Base-by-base conservation (phyloP, 2,329 filamentous ascomycete genomes). In the Proliferodiscus dingleyae region DNA sequence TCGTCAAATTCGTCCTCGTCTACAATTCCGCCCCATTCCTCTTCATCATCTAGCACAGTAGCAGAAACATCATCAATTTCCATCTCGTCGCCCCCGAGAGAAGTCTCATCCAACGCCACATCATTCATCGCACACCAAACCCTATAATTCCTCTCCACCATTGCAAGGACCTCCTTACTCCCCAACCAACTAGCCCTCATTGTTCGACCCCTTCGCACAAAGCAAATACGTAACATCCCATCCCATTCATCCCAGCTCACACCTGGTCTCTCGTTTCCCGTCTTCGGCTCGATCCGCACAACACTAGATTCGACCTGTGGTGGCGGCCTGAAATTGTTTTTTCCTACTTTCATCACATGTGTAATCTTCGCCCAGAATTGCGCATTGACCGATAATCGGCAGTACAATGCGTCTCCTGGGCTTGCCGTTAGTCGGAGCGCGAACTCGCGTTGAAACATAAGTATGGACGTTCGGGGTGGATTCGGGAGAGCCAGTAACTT, bases 371-470 rank as follows among this genome's bases (percentile, higher is more conserved):
- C 80, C 80, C 87, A 96, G 75, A 97, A 95, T 64, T 97, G 91
- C 15, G 87, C 88, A 61, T 97, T 97, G 47, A 95, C 91, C 1
- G 81, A 87, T 21, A 97, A 74, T n/a, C 93, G 79, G 55, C 83
- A 89, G 72, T 96, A 97, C 7, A 97, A 79, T 43, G 89, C 79
- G 62, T 96, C 90, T 7, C 88, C 88, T 0, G 91, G 88, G 36
- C 85, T 83, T 11, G 93, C 93, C 46, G 94, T 91, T 28, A 97
- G 73, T 30, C 91, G 81, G 66, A 95, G 82, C 15, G 90, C 90
- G 61, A 96, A 96, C 69, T 97, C 91, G 62, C 89, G 82, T 71
- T 97, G 91, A 61, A 95, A 93, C 89, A 95, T 95, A 69, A 97
- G 88, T 54, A 97, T 80, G 58, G 85, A 90, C 49, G 81, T 82